Evolutionary conservation across 257 asterid species (phyloP).

Genomic region (Linderniella brevidens): DNA sequence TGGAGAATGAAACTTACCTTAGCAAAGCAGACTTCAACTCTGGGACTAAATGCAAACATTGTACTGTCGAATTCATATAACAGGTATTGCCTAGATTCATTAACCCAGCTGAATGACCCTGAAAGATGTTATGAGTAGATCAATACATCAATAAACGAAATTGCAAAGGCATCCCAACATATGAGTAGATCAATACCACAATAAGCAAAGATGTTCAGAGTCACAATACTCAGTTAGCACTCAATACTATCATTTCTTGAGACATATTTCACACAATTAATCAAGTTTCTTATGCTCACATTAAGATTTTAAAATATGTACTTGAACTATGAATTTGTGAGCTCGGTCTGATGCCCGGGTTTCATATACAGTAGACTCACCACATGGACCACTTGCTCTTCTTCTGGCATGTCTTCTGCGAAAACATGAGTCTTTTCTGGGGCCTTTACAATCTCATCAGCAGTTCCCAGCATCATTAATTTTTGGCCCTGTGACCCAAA

Average conservation of each 20-base stretch:
- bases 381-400: slow-evolving; percentile 53
- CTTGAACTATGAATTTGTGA: too few species aligned
- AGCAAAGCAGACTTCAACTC: slow-evolving; percentile 76
- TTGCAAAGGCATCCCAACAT: too few species aligned
- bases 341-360: too few species aligned
- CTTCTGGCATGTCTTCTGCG: slow-evolving; percentile 98
- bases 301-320: too few species aligned
- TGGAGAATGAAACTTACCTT: slow-evolving; percentile 24
- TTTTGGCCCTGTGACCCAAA: slow-evolving; percentile 70
- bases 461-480: slow-evolving; percentile 99
- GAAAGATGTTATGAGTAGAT: slow-evolving; percentile 1
- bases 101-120: slow-evolving; percentile 97
- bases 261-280: too few species aligned
- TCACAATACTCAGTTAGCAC: too few species aligned
- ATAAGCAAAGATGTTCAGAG: too few species aligned
- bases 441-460: slow-evolving; percentile 96
- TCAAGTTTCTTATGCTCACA: too few species aligned
- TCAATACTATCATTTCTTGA: too few species aligned
- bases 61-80: slow-evolving; percentile 95
- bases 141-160: too few species aligned
- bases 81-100: slow-evolving; percentile 90
- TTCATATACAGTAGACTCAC: slow-evolving; percentile 20
- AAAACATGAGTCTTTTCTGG: slow-evolving; percentile 90
- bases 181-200: too few species aligned
- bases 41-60: slow-evolving; percentile 92